Evolutionary conservation across 148 eudicot genomes (phyloP).

Genomic region (Heliamphora exappendiculata): DNA sequence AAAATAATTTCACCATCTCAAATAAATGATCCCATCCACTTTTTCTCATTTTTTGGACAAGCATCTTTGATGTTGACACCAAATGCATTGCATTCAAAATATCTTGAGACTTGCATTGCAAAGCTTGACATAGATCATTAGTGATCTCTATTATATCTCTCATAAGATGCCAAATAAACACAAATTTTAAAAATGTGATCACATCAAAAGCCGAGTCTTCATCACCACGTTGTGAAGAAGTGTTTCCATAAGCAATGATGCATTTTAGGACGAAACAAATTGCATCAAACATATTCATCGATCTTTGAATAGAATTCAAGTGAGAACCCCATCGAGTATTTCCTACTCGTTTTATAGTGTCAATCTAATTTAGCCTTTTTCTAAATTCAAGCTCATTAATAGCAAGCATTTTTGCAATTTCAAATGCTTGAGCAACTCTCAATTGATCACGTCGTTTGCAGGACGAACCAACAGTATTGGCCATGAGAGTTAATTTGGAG

Average conservation of each 20-base stretch:
- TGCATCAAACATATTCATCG: neutral
- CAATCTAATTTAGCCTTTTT: neutral
- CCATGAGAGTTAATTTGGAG: neutral
- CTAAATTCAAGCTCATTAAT: neutral
- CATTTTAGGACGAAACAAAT: neutral
- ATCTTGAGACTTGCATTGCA: neutral
- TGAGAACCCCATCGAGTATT: neutral
- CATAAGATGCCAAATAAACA: neutral
- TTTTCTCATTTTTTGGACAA: neutral
- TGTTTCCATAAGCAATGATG: neutral
- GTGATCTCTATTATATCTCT: neutral
- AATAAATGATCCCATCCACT: neutral
- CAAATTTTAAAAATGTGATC: neutral
- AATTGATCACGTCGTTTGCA: neutral
- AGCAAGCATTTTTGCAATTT: neutral
- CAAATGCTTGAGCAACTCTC: neutral
- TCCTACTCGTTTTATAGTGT: neutral
- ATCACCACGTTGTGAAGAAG: neutral
- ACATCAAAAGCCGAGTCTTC: neutral
- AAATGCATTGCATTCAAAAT: neutral
- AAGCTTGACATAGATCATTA: neutral
- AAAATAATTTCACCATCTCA: neutral
- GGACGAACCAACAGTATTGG: neutral
- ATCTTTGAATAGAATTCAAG: neutral
- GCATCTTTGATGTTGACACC: neutral